Conservation (phyloP, 805 yeast species). For the Kluyveromyces aestuarii region DNA sequence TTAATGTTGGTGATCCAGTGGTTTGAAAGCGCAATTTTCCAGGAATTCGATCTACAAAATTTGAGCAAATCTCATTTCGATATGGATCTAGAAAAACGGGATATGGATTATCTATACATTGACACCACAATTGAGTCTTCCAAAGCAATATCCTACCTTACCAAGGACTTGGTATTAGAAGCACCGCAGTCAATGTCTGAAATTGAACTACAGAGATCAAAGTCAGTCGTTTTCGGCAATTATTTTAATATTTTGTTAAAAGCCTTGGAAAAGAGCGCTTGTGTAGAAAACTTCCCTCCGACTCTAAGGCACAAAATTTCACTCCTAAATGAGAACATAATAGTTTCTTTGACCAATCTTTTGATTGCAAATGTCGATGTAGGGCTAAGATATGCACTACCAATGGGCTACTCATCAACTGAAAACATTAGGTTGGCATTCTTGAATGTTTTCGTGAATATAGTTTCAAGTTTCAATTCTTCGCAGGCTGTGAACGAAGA, state of each 20-base stretch:
- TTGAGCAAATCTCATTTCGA: slow-evolving; percentile 28
- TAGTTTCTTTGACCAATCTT: slow-evolving; percentile 57
- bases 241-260: slow-evolving; percentile 53
- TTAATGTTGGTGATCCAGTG: slow-evolving; percentile 41
- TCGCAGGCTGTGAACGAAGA: slow-evolving; percentile 23
- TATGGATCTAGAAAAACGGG: slow-evolving; percentile 31
- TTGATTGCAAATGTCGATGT: slow-evolving; percentile 66
- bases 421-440: slow-evolving; percentile 59
- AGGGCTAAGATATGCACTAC: slow-evolving; percentile 66
- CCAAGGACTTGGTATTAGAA: slow-evolving; percentile 51
- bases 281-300: slow-evolving; percentile 28
- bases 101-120: slow-evolving; percentile 39
- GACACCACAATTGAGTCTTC: slow-evolving; percentile 62
- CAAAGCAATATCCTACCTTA: slow-evolving; percentile 43
- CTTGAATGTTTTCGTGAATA: slow-evolving; percentile 67
- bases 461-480: slow-evolving; percentile 33
- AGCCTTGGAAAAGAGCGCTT: slow-evolving; percentile 33
- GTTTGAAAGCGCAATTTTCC: slow-evolving; percentile 44
- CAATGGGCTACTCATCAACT: slow-evolving; percentile 69
- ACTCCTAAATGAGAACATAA: slow-evolving; percentile 51
- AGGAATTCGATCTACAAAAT: slow-evolving; percentile 28
- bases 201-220: slow-evolving; percentile 43
- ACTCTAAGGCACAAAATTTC: slow-evolving; percentile 44
- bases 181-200: slow-evolving; percentile 47
- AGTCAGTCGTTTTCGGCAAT: slow-evolving; percentile 56